Evolutionary conservation across 805 yeast genomes (phyloP), one percentile per base, ranked within the genome.

Genomic region (Spathaspora boniae): DNA sequence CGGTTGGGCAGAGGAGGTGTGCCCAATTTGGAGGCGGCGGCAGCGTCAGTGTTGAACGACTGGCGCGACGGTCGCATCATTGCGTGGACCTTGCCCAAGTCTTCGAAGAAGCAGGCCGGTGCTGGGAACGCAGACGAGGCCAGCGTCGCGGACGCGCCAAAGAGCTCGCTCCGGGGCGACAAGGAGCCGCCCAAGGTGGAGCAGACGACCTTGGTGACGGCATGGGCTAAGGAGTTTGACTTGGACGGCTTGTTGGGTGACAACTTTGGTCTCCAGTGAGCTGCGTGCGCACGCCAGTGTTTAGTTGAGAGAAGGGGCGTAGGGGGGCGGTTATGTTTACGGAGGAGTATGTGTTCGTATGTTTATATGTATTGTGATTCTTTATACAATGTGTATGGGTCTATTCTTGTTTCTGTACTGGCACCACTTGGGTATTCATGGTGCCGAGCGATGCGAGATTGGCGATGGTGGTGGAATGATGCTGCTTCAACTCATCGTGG

Each of bases 21-120:
- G 40, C 96, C 98, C 38, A 88, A 93, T 58, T 59, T 93, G 44
- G 82, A 78, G 40, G 73, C 89, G 45, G 95, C 98, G 6, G 96
- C 94, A 24, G 58, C 76, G 50, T 71, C 84, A 24, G 82, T 93
- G 9, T 70, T 93, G 54, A 86, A 77, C 51, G 98, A 93, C 63
- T 93, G 98, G 98, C 80, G 96, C 64, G 97, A 89, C 60, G 98
- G 98, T 40, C 78, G 93, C 56, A 79, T 93, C 50, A 62, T 82
- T 37, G 95, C 97, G 31, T 93, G 96, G 96, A 78, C 86, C 2
- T 63, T 80, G 49, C 95, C 96, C 33, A 82, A 60, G 40, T 51
- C 60, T 22, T 68, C 79, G 9, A 72, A 73, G 47, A 62, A 62
- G n/a, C 52, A 58, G 29, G 26, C 21, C 5, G n/a, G n/a, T n/a